phyloP scores from a whole-genome alignment of 2,329 filamentous ascomycete genomes.

The Tolypocladium pustulatum region DNA sequence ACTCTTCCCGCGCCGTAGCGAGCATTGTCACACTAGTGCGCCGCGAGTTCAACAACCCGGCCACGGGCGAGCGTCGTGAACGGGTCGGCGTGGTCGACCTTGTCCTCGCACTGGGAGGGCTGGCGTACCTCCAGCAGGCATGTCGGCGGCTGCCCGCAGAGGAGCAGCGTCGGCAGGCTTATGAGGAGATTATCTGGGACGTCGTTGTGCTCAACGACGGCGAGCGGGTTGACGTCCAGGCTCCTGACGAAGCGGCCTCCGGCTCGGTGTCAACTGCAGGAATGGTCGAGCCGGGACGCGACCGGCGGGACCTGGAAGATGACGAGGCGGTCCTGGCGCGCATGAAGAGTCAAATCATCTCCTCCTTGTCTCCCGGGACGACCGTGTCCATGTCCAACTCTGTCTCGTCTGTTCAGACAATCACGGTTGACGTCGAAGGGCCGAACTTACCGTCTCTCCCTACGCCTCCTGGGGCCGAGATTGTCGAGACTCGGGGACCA shows the following conservation, averaged over 20 bases:
- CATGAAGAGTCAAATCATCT: slow-evolving; percentile 43
- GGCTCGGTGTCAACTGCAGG: neutral
- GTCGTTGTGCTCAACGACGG: slow-evolving; percentile 52
- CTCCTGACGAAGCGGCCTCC: slow-evolving; percentile 18
- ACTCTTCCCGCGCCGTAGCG: slow-evolving; percentile 56
- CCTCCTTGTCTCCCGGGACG: slow-evolving; percentile 42
- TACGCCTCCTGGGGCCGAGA: slow-evolving; percentile 47
- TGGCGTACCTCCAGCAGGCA: slow-evolving; percentile 51
- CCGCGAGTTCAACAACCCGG: slow-evolving; percentile 53
- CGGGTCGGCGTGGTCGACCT: slow-evolving; percentile 50
- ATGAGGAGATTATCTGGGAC: slow-evolving; percentile 55
- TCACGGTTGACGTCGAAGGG: slow-evolving; percentile 53
- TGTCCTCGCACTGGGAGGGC: slow-evolving; percentile 47
- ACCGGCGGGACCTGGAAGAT: slow-evolving; percentile 9
- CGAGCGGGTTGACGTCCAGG: slow-evolving; percentile 40
- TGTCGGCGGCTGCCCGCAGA: slow-evolving; percentile 41
- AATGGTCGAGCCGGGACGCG: neutral
- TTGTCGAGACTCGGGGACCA: slow-evolving; percentile 36
- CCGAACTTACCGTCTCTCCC: slow-evolving; percentile 38
- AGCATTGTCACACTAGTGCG: slow-evolving; percentile 55
- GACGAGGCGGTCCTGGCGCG: slow-evolving; percentile 31
- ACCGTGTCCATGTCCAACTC: slow-evolving; percentile 51
- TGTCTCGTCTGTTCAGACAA: slow-evolving; percentile 49
- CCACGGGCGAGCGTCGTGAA: slow-evolving; percentile 48
- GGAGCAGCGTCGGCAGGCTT: slow-evolving; percentile 33